Conservation (phyloP, 768 basidiomycete genomes). For the Lyophyllum semitale region DNA sequence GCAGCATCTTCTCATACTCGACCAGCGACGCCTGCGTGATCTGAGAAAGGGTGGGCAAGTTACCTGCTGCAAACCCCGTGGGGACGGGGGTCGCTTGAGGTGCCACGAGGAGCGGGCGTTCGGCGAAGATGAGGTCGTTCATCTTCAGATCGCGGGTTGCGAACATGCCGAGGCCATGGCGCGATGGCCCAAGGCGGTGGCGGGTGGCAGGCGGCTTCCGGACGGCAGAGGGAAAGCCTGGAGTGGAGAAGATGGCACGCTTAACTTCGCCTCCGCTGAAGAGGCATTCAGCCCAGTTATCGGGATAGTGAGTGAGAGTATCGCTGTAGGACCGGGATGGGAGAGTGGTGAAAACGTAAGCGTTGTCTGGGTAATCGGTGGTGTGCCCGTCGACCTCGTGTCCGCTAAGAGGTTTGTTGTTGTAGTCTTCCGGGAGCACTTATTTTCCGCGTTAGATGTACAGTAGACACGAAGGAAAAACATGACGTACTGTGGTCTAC, state of each 20-base stretch:
- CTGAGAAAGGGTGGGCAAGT: not conserved
- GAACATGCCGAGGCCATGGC: not conserved
- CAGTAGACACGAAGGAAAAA: not conserved
- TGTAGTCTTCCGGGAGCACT: not conserved
- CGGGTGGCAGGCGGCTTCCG: not conserved
- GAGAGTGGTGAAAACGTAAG: constrained; percentile 1
- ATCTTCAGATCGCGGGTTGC: too few relatives aligned
- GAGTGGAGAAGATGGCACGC: too few relatives aligned
- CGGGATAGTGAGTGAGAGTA: not conserved
- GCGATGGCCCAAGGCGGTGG: not conserved
- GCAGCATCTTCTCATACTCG: constrained; percentile 13
- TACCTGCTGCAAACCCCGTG: not conserved
- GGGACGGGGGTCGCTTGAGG: too few relatives aligned
- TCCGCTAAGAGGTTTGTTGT: not conserved
- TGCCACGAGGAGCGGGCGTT: too few relatives aligned
- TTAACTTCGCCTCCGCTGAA: constrained; percentile 2
- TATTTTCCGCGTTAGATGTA: not conserved
- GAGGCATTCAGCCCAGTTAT: constrained; percentile 9
- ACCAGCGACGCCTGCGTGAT: constrained; percentile 5
- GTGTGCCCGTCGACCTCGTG: not conserved
- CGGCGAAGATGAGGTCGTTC: too few relatives aligned
- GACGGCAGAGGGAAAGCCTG: constrained; percentile 12
- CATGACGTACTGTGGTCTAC: not conserved
- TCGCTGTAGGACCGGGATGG: not conserved
- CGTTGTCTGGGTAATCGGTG: not conserved